phyloP scores from a whole-genome alignment of 345 rosid species.

The Erodium maritimum region DNA sequence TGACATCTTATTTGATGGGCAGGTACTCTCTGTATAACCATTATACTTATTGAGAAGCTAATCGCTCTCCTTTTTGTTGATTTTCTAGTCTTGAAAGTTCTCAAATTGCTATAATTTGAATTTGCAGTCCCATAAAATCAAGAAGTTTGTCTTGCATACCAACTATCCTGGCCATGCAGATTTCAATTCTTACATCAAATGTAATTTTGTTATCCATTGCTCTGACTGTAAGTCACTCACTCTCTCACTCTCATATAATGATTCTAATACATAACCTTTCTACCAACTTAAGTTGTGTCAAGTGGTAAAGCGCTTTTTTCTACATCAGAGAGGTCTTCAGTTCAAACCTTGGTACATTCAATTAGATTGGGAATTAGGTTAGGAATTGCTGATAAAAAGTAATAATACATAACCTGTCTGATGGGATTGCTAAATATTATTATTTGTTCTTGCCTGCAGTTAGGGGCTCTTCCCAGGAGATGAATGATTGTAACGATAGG shows the following conservation, averaged over 20 bases:
- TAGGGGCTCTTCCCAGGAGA: slow-evolving; percentile 35
- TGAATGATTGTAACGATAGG: slow-evolving; percentile 36
- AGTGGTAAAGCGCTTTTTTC: too few species aligned
- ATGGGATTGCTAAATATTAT: slow-evolving; percentile 5
- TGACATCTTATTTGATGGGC: slow-evolving; percentile 93
- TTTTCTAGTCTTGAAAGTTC: slow-evolving; percentile 4
- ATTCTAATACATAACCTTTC: background rate
- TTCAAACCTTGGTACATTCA: too few species aligned
- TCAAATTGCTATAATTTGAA: slow-evolving; percentile 6
- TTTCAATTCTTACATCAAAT: slow-evolving; percentile 89
- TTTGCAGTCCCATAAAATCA: slow-evolving; percentile 78
- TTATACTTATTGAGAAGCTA: slow-evolving; percentile 3
- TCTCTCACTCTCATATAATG: background rate
- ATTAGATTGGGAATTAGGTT: too few species aligned
- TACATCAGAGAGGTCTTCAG: too few species aligned
- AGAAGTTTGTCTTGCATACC: slow-evolving; percentile 90
- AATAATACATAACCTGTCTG: background rate
- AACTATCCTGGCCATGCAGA: slow-evolving; percentile 98
- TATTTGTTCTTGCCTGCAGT: slow-evolving; percentile 22
- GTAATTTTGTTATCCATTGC: slow-evolving; percentile 75
- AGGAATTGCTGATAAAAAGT: too few species aligned
- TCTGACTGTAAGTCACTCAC: slow-evolving; percentile 16
- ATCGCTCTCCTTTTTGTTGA: background rate
- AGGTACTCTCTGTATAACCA: slow-evolving; percentile 31
- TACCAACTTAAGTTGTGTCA: too few species aligned